Evolutionary conservation across 2,329 filamentous ascomycete species (phyloP).

Genomic region (Fusarium aywerte): DNA sequence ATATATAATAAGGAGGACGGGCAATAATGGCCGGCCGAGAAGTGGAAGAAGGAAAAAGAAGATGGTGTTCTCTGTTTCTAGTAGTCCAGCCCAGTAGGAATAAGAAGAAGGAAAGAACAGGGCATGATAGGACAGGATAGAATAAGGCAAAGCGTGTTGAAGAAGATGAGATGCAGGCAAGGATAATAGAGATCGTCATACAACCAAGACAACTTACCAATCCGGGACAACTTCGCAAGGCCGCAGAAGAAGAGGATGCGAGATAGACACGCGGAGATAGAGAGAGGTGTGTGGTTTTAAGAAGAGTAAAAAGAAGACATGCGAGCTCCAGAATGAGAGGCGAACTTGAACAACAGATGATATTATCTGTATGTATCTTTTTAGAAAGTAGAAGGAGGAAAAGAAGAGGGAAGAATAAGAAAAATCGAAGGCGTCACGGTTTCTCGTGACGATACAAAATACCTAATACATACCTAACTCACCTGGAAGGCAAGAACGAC

Average conservation of each 20-base stretch:
- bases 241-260: not conserved
- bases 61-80: slow-evolving; percentile 15
- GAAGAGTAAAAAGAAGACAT: slow-evolving; percentile 2
- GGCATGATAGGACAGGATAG: slow-evolving; percentile 1
- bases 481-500: not conserved
- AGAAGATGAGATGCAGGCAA: slow-evolving; percentile 30
- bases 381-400: not conserved
- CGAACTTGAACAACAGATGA: not conserved
- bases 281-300: not conserved
- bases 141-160: slow-evolving; percentile 5
- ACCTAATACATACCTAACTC: not conserved
- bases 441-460: slow-evolving; percentile 8
- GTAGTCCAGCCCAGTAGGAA: not conserved
- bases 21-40: slow-evolving; percentile 4
- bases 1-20: slow-evolving; percentile 1
- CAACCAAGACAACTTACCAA: slow-evolving; percentile 42
- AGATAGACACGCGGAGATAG: slow-evolving; percentile 12
- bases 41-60: slow-evolving; percentile 20
- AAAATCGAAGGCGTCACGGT: slow-evolving; percentile 36
- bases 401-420: not conserved
- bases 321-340: slow-evolving; percentile 24
- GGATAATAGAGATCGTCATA: slow-evolving; percentile 44
- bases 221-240: slow-evolving; percentile 33
- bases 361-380: not conserved
- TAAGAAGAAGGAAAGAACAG: not conserved